Conservation (phyloP, 257 asterid species). For the Penstemon davidsonii region DNA sequence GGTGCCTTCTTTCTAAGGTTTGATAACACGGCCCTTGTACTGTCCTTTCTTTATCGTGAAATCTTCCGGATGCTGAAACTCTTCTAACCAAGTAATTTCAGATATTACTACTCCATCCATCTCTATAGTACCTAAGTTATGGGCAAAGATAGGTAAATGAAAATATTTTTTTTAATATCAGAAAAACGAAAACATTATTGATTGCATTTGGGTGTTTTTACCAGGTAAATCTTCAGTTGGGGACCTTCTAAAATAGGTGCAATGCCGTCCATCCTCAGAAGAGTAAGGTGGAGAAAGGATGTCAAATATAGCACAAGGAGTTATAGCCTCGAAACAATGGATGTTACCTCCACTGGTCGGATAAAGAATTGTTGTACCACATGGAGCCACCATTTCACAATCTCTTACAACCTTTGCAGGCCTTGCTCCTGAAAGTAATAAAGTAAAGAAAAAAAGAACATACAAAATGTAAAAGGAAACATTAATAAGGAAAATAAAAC, state of each 20-base stretch:
- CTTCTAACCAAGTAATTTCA: constrained; percentile 87
- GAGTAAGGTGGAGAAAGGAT: constrained; percentile 57
- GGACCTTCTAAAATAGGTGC: constrained; percentile 82
- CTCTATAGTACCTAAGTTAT: constrained; percentile 58
- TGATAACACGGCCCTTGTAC: constrained; percentile 84
- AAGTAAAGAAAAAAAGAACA: no score
- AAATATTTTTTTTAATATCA: not conserved
- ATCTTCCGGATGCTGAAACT: constrained; percentile 85
- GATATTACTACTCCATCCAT: constrained; percentile 69
- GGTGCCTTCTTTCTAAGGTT: constrained; percentile 48
- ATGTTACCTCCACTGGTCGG: constrained; percentile 42
- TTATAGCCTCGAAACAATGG: constrained; percentile 38
- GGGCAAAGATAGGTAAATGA: not conserved
- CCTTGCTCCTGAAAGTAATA: not conserved
- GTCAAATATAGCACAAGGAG: constrained; percentile 40
- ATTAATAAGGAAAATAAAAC: no score
- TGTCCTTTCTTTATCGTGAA: constrained; percentile 86
- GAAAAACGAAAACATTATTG: not conserved
- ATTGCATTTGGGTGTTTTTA: constrained; percentile 29
- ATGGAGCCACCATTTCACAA: constrained; percentile 28
- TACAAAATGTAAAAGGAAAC: no score
- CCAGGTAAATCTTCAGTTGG: constrained; percentile 73
- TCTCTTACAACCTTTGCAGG: constrained; percentile 29
- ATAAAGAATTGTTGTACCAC: constrained; percentile 31
- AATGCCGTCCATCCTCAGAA: constrained; percentile 87